Conservation (phyloP, 2,329 filamentous ascomycete genomes). For the Arthroderma sp. region DNA sequence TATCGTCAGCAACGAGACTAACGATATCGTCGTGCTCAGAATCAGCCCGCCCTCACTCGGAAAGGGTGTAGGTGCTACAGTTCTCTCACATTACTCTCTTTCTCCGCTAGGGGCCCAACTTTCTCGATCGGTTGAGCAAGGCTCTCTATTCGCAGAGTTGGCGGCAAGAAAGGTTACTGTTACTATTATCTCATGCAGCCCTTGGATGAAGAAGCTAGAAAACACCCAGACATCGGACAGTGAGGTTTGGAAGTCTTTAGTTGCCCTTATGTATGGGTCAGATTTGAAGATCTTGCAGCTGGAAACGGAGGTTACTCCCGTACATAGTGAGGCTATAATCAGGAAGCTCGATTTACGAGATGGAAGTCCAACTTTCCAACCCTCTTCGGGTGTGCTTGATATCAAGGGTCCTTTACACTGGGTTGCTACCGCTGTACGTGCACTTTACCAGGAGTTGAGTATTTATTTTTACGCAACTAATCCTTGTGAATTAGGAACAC, state of each 20-base stretch:
- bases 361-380: not conserved
- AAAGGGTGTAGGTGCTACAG: constrained; percentile 18
- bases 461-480: not conserved
- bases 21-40: constrained; percentile 26
- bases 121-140: constrained; percentile 15
- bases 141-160: constrained; percentile 23
- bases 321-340: not conserved
- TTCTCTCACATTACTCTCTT: constrained; percentile 19
- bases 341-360: not conserved
- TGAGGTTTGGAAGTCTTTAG: not conserved
- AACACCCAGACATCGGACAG: not conserved
- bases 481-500: not conserved
- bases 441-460: not conserved
- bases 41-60: constrained; percentile 12
- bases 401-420: constrained; percentile 8
- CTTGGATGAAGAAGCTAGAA: constrained; percentile 19
- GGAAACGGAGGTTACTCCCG: not conserved
- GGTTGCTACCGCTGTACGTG: not conserved
- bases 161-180: constrained; percentile 20
- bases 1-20: constrained; percentile 29
- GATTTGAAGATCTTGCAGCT: constrained; percentile 16
- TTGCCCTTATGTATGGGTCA: constrained; percentile 23
- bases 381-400: not conserved
- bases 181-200: constrained; percentile 23
- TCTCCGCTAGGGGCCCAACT: constrained; percentile 6